phyloP scores from a whole-genome alignment of 345 rosid species.

The Salix udensis region DNA sequence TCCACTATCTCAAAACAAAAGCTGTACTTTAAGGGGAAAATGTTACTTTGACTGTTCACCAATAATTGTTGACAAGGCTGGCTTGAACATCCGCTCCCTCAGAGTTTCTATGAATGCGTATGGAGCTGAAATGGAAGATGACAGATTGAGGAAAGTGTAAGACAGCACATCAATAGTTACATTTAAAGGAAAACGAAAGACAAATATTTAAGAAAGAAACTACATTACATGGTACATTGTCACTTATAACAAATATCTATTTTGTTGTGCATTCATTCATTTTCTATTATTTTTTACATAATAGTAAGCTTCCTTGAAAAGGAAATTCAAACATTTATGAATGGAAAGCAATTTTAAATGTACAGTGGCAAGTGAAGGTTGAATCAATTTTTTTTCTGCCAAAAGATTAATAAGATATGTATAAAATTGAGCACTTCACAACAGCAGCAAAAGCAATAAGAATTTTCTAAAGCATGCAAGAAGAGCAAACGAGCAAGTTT shows the following conservation, averaged over 20 bases:
- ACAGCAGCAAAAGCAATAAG: neutral
- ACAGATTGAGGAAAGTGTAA: neutral
- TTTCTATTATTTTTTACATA: neutral
- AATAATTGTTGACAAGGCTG: slow-evolving; percentile 79
- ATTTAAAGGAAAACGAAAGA: neutral
- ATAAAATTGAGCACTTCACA: neutral
- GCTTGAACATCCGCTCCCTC: slow-evolving; percentile 96
- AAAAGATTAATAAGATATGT: neutral
- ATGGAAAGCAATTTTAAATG: neutral
- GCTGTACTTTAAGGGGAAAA: neutral
- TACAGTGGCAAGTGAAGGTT: neutral
- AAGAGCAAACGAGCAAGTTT: neutral
- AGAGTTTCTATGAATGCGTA: slow-evolving; percentile 82
- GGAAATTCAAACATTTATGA: neutral
- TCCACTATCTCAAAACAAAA: neutral
- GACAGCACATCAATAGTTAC: neutral
- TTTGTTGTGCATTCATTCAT: neutral
- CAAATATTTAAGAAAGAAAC: neutral
- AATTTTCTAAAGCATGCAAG: neutral
- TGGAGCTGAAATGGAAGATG: slow-evolving; percentile 48
- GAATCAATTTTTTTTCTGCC: neutral
- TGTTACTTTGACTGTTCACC: slow-evolving; percentile 64
- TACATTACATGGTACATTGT: neutral
- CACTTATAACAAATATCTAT: neutral
- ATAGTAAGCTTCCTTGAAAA: neutral